phyloP scores from a whole-genome alignment of 345 rosid genomes.

The Arabis alpina region DNA sequence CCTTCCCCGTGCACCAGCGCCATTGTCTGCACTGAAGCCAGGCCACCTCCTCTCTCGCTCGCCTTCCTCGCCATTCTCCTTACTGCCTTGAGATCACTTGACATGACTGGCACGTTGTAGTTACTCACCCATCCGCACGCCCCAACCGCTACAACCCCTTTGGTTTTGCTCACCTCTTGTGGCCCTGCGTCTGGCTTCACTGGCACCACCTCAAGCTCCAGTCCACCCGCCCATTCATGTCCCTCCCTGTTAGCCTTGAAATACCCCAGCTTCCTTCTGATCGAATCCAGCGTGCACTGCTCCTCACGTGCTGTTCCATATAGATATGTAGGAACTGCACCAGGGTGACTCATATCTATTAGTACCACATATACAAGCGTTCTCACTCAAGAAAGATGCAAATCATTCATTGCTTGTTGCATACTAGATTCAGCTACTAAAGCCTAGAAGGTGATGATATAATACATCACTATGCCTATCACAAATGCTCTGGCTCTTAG shows the following conservation, averaged over 20 bases:
- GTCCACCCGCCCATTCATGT: constrained; percentile 74
- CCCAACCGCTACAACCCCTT: constrained; percentile 75
- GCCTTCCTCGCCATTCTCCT: constrained; percentile 64
- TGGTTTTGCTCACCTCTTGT: constrained; percentile 50
- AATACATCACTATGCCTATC: too few relatives aligned
- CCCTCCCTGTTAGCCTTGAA: constrained; percentile 76
- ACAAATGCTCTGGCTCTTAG: too few relatives aligned
- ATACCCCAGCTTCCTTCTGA: constrained; percentile 86
- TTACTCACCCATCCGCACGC: constrained; percentile 83
- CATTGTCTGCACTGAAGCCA: constrained; percentile 88
- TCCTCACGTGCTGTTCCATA: constrained; percentile 77
- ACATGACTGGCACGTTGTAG: constrained; percentile 77
- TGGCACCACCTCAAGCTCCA: constrained; percentile 51
- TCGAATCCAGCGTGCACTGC: constrained; percentile 71
- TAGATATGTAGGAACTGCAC: constrained; percentile 78
- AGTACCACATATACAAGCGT: constrained; percentile 8
- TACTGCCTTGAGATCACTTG: constrained; percentile 58
- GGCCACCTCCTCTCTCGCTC: constrained; percentile 88
- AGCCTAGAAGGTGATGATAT: too few relatives aligned
- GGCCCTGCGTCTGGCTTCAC: constrained; percentile 79
- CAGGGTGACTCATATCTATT: constrained; percentile 5
- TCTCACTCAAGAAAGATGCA: too few relatives aligned
- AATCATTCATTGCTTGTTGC: too few relatives aligned
- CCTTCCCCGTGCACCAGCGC: constrained; percentile 70
- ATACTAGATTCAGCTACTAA: too few relatives aligned